Conservation (phyloP, 805 yeast species). For the Zygotorulaspora danielsina region DNA sequence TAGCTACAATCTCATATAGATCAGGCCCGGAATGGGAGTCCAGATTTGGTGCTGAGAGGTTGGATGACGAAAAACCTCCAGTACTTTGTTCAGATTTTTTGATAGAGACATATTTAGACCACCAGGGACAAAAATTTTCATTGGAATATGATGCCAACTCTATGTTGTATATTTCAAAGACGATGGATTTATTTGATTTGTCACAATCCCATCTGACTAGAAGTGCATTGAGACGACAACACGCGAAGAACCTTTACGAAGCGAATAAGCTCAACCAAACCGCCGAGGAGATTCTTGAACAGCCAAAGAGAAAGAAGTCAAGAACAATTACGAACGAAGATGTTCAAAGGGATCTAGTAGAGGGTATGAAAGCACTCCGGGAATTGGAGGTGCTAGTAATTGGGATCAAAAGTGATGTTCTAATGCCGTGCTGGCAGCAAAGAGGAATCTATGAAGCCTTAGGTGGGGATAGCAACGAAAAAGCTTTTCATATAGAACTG, state of each 20-base stretch:
- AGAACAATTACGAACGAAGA: constrained; percentile 50
- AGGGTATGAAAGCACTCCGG: constrained; percentile 61
- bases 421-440: constrained; percentile 95
- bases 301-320: constrained; percentile 45
- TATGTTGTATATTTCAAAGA: constrained; percentile 79
- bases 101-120: constrained; percentile 89
- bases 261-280: constrained; percentile 16
- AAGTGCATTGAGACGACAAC: constrained; percentile 42
- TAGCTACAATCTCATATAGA: constrained; percentile 89
- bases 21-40: constrained; percentile 98
- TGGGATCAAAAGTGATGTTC: constrained; percentile 89
- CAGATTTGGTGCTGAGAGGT: constrained; percentile 82
- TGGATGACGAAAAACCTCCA: constrained; percentile 73
- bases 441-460: constrained; percentile 68
- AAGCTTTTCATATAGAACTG: constrained; percentile 64
- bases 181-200: constrained; percentile 90
- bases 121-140: constrained; percentile 92
- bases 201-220: constrained; percentile 46
- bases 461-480: constrained; percentile 38
- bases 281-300: constrained; percentile 22
- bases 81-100: constrained; percentile 91
- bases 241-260: constrained; percentile 35
- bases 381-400: constrained; percentile 67
- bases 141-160: constrained; percentile 89
- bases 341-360: constrained; percentile 53